Conservation (phyloP, 78 protist species). For the Speleostelium caveatum region DNA sequence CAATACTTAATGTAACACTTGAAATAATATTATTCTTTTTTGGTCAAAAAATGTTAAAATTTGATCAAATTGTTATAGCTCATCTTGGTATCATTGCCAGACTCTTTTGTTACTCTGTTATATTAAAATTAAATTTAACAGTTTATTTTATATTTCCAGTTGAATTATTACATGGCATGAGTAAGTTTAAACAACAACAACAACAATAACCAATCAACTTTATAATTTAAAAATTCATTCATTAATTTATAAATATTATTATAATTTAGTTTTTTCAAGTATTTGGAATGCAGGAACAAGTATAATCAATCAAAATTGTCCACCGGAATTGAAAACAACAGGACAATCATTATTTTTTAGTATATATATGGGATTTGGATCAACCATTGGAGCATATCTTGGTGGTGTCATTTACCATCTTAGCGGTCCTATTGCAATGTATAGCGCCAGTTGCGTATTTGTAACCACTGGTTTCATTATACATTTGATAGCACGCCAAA, state of each 20-base stretch:
- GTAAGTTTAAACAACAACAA: no score
- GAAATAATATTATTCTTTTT: constrained; percentile 57
- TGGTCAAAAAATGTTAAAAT: constrained; percentile 20
- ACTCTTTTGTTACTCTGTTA: not conserved
- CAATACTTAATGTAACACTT: constrained; percentile 32
- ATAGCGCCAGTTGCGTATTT: no score
- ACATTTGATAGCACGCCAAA: no score
- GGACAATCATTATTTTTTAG: constrained; percentile 47
- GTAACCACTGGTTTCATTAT: not conserved
- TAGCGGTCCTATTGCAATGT: not conserved
- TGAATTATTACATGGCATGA: constrained; percentile 66
- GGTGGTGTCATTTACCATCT: not conserved
- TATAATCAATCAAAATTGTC: constrained; percentile 10
- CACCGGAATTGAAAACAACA: constrained; percentile 37
- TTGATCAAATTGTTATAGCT: constrained; percentile 2
- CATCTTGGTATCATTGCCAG: constrained; percentile 22
- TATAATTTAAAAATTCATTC: no score
- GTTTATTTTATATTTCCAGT: constrained; percentile 52
- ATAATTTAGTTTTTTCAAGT: constrained; percentile 30
- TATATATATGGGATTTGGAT: constrained; percentile 50
- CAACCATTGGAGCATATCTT: constrained; percentile 17
- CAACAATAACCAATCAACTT: no score
- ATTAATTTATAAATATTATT: no score
- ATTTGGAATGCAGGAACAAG: constrained; percentile 40
- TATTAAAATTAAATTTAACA: not conserved